Conservation (phyloP, 2,329 filamentous ascomycete species). For the Xylaria digitata region DNA sequence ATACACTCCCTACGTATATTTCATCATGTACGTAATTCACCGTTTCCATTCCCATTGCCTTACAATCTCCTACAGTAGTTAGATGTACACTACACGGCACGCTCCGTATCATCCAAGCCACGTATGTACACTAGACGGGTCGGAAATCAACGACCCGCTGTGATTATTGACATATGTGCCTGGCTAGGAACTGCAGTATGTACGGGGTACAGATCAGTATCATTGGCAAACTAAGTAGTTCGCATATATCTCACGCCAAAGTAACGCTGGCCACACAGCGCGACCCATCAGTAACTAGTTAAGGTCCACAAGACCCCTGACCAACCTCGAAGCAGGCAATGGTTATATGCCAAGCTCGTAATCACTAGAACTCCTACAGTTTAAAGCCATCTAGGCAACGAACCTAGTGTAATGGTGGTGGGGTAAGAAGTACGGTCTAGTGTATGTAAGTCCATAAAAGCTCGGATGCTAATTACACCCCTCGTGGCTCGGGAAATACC, state of each 20-base stretch:
- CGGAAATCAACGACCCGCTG: conserved; percentile 6
- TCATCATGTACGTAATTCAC: conserved; percentile 22
- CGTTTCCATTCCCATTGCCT: conserved; percentile 6
- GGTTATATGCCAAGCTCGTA: conserved; percentile 23
- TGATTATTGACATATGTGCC: conserved; percentile 29
- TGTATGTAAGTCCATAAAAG: conserved; percentile 19
- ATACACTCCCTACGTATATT: neutral
- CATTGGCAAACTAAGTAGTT: conserved; percentile 22
- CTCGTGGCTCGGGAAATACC: conserved; percentile 22
- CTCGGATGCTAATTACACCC: conserved; percentile 28
- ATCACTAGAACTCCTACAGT: conserved; percentile 14
- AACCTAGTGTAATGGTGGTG: conserved; percentile 27
- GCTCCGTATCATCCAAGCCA: conserved; percentile 12
- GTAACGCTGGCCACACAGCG: conserved; percentile 14
- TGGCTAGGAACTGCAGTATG: conserved; percentile 27
- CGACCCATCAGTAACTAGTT: conserved; percentile 10
- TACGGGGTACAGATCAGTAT: conserved; percentile 28
- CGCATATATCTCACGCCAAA: conserved; percentile 26
- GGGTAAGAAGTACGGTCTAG: conserved; percentile 2
- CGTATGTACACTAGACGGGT: conserved; percentile 14
- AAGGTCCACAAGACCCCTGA: conserved; percentile 23
- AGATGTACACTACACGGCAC: conserved; percentile 16
- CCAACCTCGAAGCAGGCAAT: conserved; percentile 17
- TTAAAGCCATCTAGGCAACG: conserved; percentile 18
- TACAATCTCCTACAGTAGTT: neutral